phyloP scores from a whole-genome alignment of 306 rosid genomes.

The Geum urbanum region DNA sequence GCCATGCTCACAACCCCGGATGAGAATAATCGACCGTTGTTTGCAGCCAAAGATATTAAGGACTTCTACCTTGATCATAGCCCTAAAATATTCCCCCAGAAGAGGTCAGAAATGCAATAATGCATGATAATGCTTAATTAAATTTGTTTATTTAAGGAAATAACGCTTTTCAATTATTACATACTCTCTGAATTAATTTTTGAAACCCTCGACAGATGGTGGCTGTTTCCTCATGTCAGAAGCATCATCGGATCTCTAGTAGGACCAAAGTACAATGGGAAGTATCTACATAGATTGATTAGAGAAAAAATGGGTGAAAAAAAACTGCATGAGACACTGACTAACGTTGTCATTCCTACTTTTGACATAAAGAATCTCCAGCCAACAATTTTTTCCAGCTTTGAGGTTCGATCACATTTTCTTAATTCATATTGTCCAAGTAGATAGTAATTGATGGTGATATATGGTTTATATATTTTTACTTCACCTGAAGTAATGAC shows the following conservation, averaged over 20 bases:
- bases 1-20: conserved; percentile 60
- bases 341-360: conserved; percentile 62
- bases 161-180: no score
- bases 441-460: background rate
- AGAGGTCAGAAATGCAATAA: conserved; percentile 14
- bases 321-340: conserved; percentile 50
- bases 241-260: conserved; percentile 29
- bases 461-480: no score
- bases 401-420: conserved; percentile 32
- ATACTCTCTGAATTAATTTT: background rate
- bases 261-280: conserved; percentile 78
- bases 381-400: conserved; percentile 58
- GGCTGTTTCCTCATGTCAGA: background rate
- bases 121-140: background rate
- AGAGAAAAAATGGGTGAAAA: conserved; percentile 52
- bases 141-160: no score
- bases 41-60: conserved; percentile 58
- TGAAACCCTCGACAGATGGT: conserved; percentile 21
- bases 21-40: conserved; percentile 54
- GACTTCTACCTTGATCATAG: conserved; percentile 45
- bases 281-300: conserved; percentile 48
- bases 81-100: conserved; percentile 61
- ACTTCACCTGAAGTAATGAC: background rate
- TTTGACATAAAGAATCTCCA: conserved; percentile 51
- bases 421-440: no score